Conservation (phyloP, 371 early-diverging fungal species). For the Rhizomucor pusillus region DNA sequence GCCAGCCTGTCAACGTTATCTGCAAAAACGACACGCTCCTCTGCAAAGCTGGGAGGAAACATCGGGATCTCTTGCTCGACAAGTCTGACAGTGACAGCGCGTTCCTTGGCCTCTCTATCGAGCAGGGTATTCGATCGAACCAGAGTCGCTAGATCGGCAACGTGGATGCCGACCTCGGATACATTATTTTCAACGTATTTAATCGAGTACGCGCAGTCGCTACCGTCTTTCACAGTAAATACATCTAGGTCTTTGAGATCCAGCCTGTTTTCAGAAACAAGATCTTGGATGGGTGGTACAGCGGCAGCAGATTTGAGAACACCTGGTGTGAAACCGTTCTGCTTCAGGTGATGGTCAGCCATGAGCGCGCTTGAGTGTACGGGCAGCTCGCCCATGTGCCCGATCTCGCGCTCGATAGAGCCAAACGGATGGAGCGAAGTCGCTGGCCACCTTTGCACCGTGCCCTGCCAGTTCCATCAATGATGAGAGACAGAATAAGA, state of each 20-base stretch:
- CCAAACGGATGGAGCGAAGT: constrained; percentile 45
- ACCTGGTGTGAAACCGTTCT: constrained; percentile 24
- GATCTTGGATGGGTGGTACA: background rate
- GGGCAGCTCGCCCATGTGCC: constrained; percentile 34
- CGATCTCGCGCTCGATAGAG: constrained; percentile 36
- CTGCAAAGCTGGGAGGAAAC: constrained; percentile 78
- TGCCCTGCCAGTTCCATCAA: constrained; percentile 17
- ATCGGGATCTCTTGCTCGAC: constrained; percentile 81
- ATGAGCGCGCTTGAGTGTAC: constrained; percentile 32
- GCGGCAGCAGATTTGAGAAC: constrained; percentile 14
- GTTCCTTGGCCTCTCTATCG: constrained; percentile 74
- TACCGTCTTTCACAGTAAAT: constrained; percentile 17
- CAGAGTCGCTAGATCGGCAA: constrained; percentile 88
- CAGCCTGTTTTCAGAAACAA: constrained; percentile 8
- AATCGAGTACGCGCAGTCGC: constrained; percentile 27
- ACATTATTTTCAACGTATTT: constrained; percentile 17
- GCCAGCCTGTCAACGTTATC: constrained; percentile 12
- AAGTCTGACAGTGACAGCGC: constrained; percentile 81
- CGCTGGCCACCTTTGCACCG: constrained; percentile 37
- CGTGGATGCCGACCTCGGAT: constrained; percentile 81
- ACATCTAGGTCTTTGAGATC: constrained; percentile 16
- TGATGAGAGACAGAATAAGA: background rate
- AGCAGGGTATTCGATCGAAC: constrained; percentile 64
- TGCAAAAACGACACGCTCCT: constrained; percentile 65
- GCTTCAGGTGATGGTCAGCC: constrained; percentile 40